Base-by-base conservation (phyloP, 2,329 filamentous ascomycete species). In the Colletotrichum nymphaeae region DNA sequence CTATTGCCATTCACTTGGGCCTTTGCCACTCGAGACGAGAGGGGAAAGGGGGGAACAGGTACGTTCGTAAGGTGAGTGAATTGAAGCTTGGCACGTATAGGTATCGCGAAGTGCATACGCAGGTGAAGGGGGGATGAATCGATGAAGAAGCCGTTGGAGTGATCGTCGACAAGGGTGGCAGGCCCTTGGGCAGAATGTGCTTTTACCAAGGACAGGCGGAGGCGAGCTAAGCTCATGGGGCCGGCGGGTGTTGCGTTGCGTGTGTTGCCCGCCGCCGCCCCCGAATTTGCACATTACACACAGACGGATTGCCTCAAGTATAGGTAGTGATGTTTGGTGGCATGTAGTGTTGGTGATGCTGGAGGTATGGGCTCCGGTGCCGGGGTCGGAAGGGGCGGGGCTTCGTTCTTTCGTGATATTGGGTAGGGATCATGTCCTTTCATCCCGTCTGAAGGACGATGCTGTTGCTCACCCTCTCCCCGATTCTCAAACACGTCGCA, bases 401-500 rank as follows among this genome's bases (percentile, higher is more conserved):
- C 19, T 49, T 49, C 8, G 5, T 49, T 22, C 16, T 28, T n/a
- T 12, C 46, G 19, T 26, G 42, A 6, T 66, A 26, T 42, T 14
- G 19, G 30, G 30, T 35, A 24, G 32, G 63, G 62, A 32, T 49
- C 42, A n/a, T n/a, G 30, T 60, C 46, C 30, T 60, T 53, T 55
- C 55, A 56, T 70, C 56, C 55, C 55, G 46, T 67, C 67, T 66
- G 63, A 68, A 42, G 26, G 49, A 63, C 37, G 26, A 37, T 63
- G 59, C 26, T 63, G 60, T 30, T 49, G 5, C 37, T 42, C 22
- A 22, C 32, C 16, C 16, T 22, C n/a, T 4, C 8, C 19, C 8
- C 59, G n/a, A 55, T 58, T 49, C 65, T 72, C 65, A 63, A 69
- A 72, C 69, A 63, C 68, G 65, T 72, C 65, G 65, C 69, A 72